These are phyloP conservation scores for Calonectria crousiana DNA, from an alignment of 2,329 filamentous ascomycete genomes.

Conservation along the genomic window DNA sequence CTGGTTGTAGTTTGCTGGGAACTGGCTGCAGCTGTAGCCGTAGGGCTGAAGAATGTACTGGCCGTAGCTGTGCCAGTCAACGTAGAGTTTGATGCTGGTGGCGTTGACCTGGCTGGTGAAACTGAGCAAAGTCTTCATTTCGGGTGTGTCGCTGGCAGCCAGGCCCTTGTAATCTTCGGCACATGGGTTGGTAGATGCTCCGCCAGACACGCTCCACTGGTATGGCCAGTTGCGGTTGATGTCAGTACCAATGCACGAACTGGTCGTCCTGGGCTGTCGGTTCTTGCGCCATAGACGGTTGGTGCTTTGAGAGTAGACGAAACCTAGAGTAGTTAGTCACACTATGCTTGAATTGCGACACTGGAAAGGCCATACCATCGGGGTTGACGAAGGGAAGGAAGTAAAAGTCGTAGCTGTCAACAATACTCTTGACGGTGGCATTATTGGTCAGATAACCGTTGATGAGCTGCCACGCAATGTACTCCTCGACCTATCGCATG, in stretches of 20 bases:
- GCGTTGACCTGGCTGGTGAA: conserved; percentile 44
- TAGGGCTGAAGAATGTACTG: conserved; percentile 71
- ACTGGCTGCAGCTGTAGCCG: conserved; percentile 65
- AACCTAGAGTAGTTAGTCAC: conserved; percentile 11
- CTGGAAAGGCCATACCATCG: conserved; percentile 57
- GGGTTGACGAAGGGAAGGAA: conserved; percentile 73
- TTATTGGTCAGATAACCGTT: conserved; percentile 55
- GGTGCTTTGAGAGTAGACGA: conserved; percentile 65
- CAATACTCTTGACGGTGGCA: conserved; percentile 55
- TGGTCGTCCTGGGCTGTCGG: conserved; percentile 56
- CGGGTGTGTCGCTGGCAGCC: conserved; percentile 60
- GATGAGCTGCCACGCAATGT: conserved; percentile 63
- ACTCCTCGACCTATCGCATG: conserved; percentile 58
- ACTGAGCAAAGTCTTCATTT: conserved; percentile 60
- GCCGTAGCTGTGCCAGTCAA: conserved; percentile 75
- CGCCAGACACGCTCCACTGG: conserved; percentile 62
- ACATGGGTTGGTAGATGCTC: conserved; percentile 66
- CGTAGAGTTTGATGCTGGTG: conserved; percentile 65
- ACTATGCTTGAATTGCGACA: conserved; percentile 11
- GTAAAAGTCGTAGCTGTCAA: conserved; percentile 75
- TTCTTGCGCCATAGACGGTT: conserved; percentile 74
- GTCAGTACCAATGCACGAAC: conserved; percentile 64
- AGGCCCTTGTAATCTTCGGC: conserved; percentile 61
- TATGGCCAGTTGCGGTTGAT: conserved; percentile 72
- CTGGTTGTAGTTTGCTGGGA: conserved; percentile 57